Evolutionary conservation across 1,139 yeast species (phyloP).

Genomic region (Candida frijolesensis): DNA sequence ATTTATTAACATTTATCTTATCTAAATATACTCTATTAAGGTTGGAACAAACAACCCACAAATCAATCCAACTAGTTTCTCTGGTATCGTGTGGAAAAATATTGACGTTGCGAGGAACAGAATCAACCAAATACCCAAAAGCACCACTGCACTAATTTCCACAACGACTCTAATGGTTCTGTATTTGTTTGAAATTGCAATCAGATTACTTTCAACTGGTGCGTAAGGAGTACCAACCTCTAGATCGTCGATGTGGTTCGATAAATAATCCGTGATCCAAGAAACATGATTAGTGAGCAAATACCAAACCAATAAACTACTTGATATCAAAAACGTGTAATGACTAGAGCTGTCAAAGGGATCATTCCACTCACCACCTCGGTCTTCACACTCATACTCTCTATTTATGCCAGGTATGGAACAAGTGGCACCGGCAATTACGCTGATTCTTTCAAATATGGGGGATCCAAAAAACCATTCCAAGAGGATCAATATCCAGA

Average conservation of each 20-base stretch:
- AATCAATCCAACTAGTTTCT: constrained; percentile 53
- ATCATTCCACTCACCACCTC: constrained; percentile 48
- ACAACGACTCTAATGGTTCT: constrained; percentile 1
- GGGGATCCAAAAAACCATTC: constrained; percentile 53
- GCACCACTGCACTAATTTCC: constrained; percentile 12
- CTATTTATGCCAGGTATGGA: constrained; percentile 8
- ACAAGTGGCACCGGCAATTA: constrained; percentile 46
- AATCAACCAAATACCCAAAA: constrained; percentile 40
- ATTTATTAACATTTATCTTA: background rate
- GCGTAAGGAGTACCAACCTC: constrained; percentile 3
- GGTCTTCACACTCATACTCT: constrained; percentile 17
- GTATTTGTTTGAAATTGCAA: background rate
- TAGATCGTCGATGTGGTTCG: constrained; percentile 9
- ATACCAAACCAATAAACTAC: constrained; percentile 46
- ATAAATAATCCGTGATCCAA: constrained; percentile 14
- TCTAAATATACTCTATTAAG: constrained; percentile 10
- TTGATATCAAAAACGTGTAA: constrained; percentile 52
- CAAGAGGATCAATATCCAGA: constrained; percentile 13
- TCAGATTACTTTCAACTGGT: background rate
- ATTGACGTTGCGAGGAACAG: constrained; percentile 55
- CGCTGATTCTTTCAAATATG: constrained; percentile 44
- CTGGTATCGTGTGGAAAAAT: constrained; percentile 63
- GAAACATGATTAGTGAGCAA: constrained; percentile 23
- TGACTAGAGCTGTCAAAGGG: constrained; percentile 72
- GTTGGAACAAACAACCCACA: constrained; percentile 49